Evolutionary conservation across 2,329 filamentous ascomycete species (phyloP).

Genomic region (Colletotrichum eleusines): DNA sequence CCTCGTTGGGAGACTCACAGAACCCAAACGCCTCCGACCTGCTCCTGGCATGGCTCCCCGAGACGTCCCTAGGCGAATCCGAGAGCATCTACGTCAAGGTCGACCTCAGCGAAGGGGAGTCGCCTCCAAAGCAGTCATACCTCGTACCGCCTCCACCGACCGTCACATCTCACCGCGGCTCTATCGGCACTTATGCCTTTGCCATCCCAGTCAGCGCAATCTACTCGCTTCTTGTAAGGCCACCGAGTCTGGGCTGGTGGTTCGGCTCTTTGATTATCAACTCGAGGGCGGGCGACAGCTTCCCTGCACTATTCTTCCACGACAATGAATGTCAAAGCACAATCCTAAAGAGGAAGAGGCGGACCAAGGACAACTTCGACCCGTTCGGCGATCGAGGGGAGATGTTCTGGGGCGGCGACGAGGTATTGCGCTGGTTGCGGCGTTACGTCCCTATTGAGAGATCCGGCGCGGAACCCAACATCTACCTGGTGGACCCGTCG

Average conservation of each 20-base stretch:
- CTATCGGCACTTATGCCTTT: constrained; percentile 87
- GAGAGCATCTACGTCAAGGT: constrained; percentile 95
- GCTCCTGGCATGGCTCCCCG: constrained; percentile 92
- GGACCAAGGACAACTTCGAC: constrained; percentile 86
- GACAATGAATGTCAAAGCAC: constrained; percentile 97
- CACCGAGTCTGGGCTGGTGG: constrained; percentile 98
- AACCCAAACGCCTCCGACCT: constrained; percentile 75
- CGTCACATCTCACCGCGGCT: constrained; percentile 78
- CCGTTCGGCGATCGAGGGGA: constrained; percentile 87
- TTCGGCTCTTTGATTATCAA: constrained; percentile 97
- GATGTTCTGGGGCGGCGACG: constrained; percentile 98
- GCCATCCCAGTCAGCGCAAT: constrained; percentile 90
- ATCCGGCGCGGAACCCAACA: constrained; percentile 86
- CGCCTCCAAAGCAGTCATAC: constrained; percentile 86
- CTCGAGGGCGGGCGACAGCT: constrained; percentile 88
- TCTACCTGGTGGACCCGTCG: constrained; percentile 90
- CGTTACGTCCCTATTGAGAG: constrained; percentile 86
- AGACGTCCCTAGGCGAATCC: constrained; percentile 86
- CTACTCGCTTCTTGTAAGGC: constrained; percentile 89
- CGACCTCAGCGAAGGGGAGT: constrained; percentile 84
- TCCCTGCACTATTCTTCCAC: constrained; percentile 97
- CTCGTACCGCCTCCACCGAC: constrained; percentile 93
- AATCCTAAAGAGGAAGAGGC: constrained; percentile 90
- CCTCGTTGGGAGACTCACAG: constrained; percentile 53
- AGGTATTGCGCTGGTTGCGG: constrained; percentile 91